Conservation (phyloP, 345 rosid species). For the Kernera saxatilis region DNA sequence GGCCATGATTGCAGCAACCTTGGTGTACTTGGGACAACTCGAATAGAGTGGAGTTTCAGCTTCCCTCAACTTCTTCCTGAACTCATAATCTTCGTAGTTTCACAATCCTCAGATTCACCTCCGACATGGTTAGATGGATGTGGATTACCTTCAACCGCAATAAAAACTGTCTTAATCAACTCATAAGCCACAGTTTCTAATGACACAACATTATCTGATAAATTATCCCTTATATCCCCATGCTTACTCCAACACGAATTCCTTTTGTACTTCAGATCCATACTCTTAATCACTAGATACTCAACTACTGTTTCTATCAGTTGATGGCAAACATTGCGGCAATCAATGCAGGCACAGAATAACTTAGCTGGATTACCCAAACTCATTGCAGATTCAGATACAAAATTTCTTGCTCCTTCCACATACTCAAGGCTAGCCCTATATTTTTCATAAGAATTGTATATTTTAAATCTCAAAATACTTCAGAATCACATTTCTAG, state of each 20-base stretch:
- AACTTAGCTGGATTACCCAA: background rate
- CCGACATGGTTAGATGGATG: background rate
- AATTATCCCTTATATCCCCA: background rate
- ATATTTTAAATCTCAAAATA: too few relatives aligned
- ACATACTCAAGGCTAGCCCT: background rate
- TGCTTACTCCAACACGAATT: background rate
- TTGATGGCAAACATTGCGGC: background rate
- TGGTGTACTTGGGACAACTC: background rate
- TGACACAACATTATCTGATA: background rate
- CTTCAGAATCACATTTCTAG: too few relatives aligned
- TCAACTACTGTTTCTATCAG: background rate
- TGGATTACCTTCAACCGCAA: background rate
- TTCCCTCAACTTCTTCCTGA: background rate
- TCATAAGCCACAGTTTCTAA: background rate
- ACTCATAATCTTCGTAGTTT: background rate
- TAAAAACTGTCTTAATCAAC: background rate
- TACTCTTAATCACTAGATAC: background rate
- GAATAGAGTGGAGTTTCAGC: background rate
- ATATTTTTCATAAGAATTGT: background rate
- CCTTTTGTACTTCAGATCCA: background rate
- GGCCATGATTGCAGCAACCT: background rate
- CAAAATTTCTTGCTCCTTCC: background rate
- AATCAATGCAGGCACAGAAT: background rate
- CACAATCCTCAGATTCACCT: background rate
- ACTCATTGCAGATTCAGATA: background rate